Evolutionary conservation across 1,284 basidiomycete species (phyloP).

Genomic region (Microbotryum saponariae): DNA sequence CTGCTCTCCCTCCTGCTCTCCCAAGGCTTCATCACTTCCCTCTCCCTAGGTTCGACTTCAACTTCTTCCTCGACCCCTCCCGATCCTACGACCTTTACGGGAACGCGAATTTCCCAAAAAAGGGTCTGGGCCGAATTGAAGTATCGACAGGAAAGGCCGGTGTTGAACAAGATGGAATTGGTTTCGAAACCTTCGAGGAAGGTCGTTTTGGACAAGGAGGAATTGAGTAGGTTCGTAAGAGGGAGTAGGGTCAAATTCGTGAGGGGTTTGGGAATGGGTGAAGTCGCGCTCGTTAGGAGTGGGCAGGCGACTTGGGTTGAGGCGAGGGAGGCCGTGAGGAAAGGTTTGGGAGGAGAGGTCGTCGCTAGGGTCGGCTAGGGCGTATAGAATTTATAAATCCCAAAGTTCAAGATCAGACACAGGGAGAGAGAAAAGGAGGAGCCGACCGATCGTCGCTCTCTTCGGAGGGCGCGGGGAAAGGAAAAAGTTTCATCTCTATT

Average conservation of each 20-base stretch:
- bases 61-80: constrained; percentile 43
- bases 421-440: too few species aligned
- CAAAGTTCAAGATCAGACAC: too few species aligned
- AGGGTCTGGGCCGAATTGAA: constrained; percentile 84
- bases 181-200: constrained; percentile 66
- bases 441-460: too few species aligned
- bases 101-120: constrained; percentile 41
- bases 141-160: constrained; percentile 74
- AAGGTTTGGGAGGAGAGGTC: constrained; percentile 42
- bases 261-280: constrained; percentile 70
- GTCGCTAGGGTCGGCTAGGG: constrained; percentile 37
- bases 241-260: constrained; percentile 54
- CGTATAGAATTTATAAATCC: too few species aligned
- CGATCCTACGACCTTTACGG: constrained; percentile 52
- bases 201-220: constrained; percentile 62
- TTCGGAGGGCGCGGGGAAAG: too few species aligned
- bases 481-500: too few species aligned
- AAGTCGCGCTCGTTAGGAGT: constrained; percentile 72
- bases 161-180: constrained; percentile 63
- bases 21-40: constrained; percentile 69
- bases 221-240: constrained; percentile 61
- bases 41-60: constrained; percentile 68
- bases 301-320: constrained; percentile 40
- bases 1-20: constrained; percentile 78
- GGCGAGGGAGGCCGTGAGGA: constrained; percentile 43